phyloP scores from a whole-genome alignment of 805 yeast species.

The Wickerhamiella galacta region DNA sequence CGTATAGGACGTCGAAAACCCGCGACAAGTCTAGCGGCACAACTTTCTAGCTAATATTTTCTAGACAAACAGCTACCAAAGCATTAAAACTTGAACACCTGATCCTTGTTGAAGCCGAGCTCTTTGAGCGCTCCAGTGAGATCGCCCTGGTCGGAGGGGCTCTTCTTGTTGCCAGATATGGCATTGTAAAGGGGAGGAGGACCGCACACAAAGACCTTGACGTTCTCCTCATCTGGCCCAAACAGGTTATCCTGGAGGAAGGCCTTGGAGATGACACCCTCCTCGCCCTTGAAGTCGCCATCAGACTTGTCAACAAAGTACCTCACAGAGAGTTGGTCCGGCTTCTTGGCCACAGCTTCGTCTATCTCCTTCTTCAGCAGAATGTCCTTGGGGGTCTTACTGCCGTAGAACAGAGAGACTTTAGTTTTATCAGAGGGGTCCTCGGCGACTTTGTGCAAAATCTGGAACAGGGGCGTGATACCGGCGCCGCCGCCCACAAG shows the following conservation, averaged over 20 bases:
- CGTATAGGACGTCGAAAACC: not conserved
- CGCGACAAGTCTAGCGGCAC: not conserved
- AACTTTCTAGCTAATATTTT: too few relatives aligned
- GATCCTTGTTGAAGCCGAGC: conserved; percentile 70
- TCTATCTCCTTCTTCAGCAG: conserved; percentile 68
- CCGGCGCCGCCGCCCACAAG: conserved; percentile 95
- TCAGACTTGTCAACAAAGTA: conserved; percentile 58
- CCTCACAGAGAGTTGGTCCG: conserved; percentile 60
- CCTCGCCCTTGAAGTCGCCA: conserved; percentile 14
- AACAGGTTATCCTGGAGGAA: conserved; percentile 45
- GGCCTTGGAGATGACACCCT: conserved; percentile 67
- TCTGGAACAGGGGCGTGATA: conserved; percentile 88
- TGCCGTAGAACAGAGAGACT: conserved; percentile 69
- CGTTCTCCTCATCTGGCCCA: conserved; percentile 44
- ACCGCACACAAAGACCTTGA: conserved; percentile 81
- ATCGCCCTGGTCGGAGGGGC: conserved; percentile 91
- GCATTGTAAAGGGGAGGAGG: conserved; percentile 87
- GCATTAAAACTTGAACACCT: conserved; percentile 69
- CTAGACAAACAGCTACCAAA: too few relatives aligned
- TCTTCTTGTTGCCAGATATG: conserved; percentile 66
- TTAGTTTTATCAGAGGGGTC: conserved; percentile 83
- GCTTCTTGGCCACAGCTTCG: conserved; percentile 41
- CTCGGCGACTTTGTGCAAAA: conserved; percentile 55
- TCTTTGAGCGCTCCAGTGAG: conserved; percentile 75
- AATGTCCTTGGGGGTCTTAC: conserved; percentile 60